Conservation (phyloP, 495 filamentous ascomycete genomes). For the Penicillium maclennaniae region DNA sequence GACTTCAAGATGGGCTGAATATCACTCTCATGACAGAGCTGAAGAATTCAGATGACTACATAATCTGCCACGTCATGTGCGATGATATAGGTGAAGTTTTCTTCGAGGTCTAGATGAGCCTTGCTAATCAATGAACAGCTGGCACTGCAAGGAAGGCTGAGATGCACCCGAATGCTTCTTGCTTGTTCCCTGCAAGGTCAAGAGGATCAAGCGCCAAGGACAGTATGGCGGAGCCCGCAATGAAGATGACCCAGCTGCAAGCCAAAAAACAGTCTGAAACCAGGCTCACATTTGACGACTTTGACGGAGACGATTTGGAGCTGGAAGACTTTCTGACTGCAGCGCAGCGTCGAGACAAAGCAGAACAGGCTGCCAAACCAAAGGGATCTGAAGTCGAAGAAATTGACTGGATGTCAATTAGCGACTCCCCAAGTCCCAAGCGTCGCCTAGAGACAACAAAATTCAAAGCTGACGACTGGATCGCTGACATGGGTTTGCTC, state of each 20-base stretch:
- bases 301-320: conserved; percentile 53
- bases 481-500: conserved; percentile 6
- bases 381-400: conserved; percentile 3
- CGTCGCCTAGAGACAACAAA: neutral
- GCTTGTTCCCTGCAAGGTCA: conserved; percentile 45
- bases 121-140: conserved; percentile 41
- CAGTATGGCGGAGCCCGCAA: neutral
- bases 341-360: conserved; percentile 12
- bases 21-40: conserved; percentile 60
- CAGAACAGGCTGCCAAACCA: neutral
- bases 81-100: conserved; percentile 69
- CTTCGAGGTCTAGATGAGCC: neutral
- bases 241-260: neutral
- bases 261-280: neutral
- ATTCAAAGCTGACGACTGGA: conserved; percentile 9
- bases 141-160: conserved; percentile 66
- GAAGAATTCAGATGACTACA: conserved; percentile 48
- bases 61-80: conserved; percentile 76
- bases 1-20: conserved; percentile 60
- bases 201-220: neutral
- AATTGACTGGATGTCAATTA: conserved; percentile 20
- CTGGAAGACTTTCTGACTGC: conserved; percentile 53
- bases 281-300: conserved; percentile 34
- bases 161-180: conserved; percentile 57
- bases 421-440: conserved; percentile 10